Conservation (phyloP, 106 monocot species). For the Dendrobium chrysotoxum region DNA sequence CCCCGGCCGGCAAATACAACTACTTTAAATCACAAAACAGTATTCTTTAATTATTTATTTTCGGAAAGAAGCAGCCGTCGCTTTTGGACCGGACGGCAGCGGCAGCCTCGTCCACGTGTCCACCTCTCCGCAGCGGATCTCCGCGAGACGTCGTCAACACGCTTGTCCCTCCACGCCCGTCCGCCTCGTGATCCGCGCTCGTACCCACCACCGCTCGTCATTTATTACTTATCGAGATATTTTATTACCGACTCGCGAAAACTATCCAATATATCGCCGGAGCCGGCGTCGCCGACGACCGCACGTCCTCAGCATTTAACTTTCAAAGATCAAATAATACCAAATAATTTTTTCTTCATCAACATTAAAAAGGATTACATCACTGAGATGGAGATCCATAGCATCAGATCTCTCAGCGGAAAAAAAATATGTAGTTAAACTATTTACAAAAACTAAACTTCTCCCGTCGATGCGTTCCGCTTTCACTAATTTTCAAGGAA, state of each 20-base stretch:
- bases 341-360: background rate
- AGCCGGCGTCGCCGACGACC: too few species aligned
- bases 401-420: slow-evolving; percentile 1
- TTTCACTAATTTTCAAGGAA: background rate
- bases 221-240: background rate
- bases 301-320: too few species aligned
- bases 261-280: background rate
- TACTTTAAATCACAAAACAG: background rate
- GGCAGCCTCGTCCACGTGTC: slow-evolving; percentile 1
- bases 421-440: background rate
- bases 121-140: slow-evolving; percentile 8
- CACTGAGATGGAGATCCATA: slow-evolving; percentile 1
- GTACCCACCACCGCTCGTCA: background rate
- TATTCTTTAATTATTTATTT: background rate
- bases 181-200: background rate
- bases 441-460: background rate
- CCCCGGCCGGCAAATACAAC: slow-evolving; percentile 6
- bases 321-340: background rate
- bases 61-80: background rate
- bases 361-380: background rate
- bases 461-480: background rate
- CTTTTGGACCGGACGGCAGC: slow-evolving; percentile 6
- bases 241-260: background rate
- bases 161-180: slow-evolving; percentile 6
- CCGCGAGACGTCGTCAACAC: slow-evolving; percentile 12